Percentiles rank a stretch among this genome's conserved stretches.
phyloP scores from a whole-genome alignment of 192 early-diverging fungal genomes.

The Umbelopsis vinacea region DNA sequence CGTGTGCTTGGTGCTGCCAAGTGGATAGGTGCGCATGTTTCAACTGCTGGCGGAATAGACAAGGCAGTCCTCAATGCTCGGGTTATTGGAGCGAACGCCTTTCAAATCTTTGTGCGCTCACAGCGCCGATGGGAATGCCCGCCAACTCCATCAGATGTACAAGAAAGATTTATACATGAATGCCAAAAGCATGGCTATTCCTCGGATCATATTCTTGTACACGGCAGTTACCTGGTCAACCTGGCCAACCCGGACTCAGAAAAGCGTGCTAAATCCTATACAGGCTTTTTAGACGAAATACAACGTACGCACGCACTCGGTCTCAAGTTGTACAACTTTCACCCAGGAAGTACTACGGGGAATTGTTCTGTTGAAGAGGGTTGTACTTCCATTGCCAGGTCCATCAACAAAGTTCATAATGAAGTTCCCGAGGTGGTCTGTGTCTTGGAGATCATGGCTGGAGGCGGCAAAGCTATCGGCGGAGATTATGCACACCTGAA shows the following conservation, averaged over 20 bases:
- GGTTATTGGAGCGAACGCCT: slow-evolving; percentile 44
- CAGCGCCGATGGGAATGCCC: slow-evolving; percentile 46
- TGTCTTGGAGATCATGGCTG: slow-evolving; percentile 64
- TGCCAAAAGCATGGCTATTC: slow-evolving; percentile 29
- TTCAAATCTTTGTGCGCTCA: slow-evolving; percentile 45
- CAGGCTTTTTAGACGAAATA: slow-evolving; percentile 57
- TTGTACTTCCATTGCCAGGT: slow-evolving; percentile 45
- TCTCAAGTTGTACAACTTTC: slow-evolving; percentile 58
- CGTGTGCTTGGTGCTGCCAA: neutral
- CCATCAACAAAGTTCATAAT: slow-evolving; percentile 53
- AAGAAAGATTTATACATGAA: slow-evolving; percentile 36
- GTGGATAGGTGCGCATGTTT: slow-evolving; percentile 50
- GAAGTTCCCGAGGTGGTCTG: slow-evolving; percentile 43
- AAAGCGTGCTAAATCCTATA: slow-evolving; percentile 46
- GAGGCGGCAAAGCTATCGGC: slow-evolving; percentile 51
- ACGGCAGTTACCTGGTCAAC: slow-evolving; percentile 62
- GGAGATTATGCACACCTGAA: slow-evolving; percentile 51
- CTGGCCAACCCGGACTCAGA: slow-evolving; percentile 52
- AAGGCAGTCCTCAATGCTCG: slow-evolving; percentile 44
- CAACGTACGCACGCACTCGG: slow-evolving; percentile 54
- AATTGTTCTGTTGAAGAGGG: slow-evolving; percentile 36
- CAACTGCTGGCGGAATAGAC: slow-evolving; percentile 39
- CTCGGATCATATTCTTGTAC: slow-evolving; percentile 45
- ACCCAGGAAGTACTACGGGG: slow-evolving; percentile 48
- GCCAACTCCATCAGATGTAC: slow-evolving; percentile 23